A percentile compares a stretch with the other conserved stretches of the same genome.
phyloP scores from a whole-genome alignment of 2,329 filamentous ascomycete species.

The Zasmidium citrigriseum region DNA sequence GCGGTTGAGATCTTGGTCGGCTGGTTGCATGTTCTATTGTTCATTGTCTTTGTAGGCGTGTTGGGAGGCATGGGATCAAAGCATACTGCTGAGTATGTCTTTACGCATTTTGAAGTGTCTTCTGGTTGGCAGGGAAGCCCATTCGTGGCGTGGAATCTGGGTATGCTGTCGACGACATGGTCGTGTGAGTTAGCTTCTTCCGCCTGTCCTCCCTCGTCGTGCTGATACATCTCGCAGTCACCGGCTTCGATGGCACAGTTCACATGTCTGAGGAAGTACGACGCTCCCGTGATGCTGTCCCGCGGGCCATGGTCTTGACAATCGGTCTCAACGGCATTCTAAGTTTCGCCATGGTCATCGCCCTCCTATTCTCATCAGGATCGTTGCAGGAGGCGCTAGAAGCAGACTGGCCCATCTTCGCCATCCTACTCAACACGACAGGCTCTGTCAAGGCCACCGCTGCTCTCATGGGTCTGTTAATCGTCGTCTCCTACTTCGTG shows the following conservation, averaged over 20 bases:
- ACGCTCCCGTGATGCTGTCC: slow-evolving; percentile 25
- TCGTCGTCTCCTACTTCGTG: background rate
- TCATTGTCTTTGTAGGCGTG: slow-evolving; percentile 54
- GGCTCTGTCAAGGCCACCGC: background rate
- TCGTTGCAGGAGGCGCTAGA: slow-evolving; percentile 2
- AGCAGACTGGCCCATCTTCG: slow-evolving; percentile 4
- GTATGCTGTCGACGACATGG: slow-evolving; percentile 5
- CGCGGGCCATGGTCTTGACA: slow-evolving; percentile 25
- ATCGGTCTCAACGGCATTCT: slow-evolving; percentile 24
- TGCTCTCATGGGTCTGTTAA: background rate
- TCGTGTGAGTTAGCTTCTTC: slow-evolving; percentile 1
- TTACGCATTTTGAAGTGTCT: slow-evolving; percentile 1
- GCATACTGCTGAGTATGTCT: slow-evolving; percentile 6
- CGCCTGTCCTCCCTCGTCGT: background rate
- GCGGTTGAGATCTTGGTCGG: slow-evolving; percentile 51
- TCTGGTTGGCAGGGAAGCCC: background rate
- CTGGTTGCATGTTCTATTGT: slow-evolving; percentile 53
- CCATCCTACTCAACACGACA: slow-evolving; percentile 3
- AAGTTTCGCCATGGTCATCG: slow-evolving; percentile 30
- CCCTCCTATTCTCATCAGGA: slow-evolving; percentile 32
- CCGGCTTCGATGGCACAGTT: slow-evolving; percentile 2
- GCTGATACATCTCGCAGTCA: slow-evolving; percentile 5
- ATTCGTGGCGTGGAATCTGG: slow-evolving; percentile 7
- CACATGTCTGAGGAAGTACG: slow-evolving; percentile 27
- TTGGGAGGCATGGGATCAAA: slow-evolving; percentile 29